Base-by-base conservation (phyloP, 768 basidiomycete species). In the Lentinula raphanica region DNA sequence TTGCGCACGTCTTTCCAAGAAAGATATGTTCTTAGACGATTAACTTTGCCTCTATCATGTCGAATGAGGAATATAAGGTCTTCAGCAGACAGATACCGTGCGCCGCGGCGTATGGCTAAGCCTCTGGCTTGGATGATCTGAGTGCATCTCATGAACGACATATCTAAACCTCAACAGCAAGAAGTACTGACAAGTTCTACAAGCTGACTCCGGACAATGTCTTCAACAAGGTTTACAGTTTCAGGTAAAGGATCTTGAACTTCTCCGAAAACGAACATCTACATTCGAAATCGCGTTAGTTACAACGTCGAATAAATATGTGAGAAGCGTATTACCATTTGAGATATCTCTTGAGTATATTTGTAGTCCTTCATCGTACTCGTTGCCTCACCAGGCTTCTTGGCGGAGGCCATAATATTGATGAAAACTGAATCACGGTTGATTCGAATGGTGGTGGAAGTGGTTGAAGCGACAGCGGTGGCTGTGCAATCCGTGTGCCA, bases 211-310 rank as follows among this genome's bases (percentile, higher is more conserved):
- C 91, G 82, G 19, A 96, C 90, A 51, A 96, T 92, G 67, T 98
- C 94, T 70, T 98, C 94, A n/a, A 98, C 91, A 31, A 94, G 82
- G 65, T 91, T 91, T 13, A 94, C 90, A 0, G 95, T 94, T 56
- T 93, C 93, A 13, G 80, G 78, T 56, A 86, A 83, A 1, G 94
- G 92, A 58, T 96, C 93, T 68, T 94, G 90, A 3, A 96, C 90
- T 73, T 95, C 94, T 8, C 94, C 94, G 70, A 97, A 96, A 44
- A 97, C 95, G 67, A 96, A 97, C 92, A 97, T 94, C 92, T 94
- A 60, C 29, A 53, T 32, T n/a, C n/a, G n/a, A n/a, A n/a, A n/a
- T n/a, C n/a, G n/a, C n/a, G 25, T 32, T 31, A 42, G 27, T 1
- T 59, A 12, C 54, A 35, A 13, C 13, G 13, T 57, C 21, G 15